Evolutionary conservation across 2,329 filamentous ascomycete genomes (phyloP).

Genomic region (Colletotrichum scovillei): DNA sequence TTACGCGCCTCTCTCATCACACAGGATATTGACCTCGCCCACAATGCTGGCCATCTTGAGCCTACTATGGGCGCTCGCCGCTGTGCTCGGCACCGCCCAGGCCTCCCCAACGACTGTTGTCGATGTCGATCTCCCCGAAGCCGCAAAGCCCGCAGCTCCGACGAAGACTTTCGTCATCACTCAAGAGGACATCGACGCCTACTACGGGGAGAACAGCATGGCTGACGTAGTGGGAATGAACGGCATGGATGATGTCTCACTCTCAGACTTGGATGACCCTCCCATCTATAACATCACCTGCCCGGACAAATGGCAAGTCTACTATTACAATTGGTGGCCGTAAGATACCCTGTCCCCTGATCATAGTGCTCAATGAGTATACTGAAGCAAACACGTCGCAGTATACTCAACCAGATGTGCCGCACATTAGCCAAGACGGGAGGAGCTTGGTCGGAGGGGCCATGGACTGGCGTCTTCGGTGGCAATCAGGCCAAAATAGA

Average conservation of each 20-base stretch:
- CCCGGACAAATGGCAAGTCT: constrained; percentile 5
- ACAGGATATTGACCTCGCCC: neutral
- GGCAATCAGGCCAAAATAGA: neutral
- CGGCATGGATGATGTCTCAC: neutral
- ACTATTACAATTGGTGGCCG: constrained; percentile 23
- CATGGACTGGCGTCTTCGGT: neutral
- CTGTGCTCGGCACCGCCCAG: neutral
- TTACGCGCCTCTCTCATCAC: neutral
- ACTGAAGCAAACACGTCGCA: neutral
- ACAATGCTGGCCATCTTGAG: neutral
- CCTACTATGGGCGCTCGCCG: neutral
- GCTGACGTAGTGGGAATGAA: too few species aligned
- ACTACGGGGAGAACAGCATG: neutral
- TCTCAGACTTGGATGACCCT: neutral
- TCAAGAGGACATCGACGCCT: neutral
- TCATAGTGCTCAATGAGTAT: neutral
- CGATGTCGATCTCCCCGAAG: neutral
- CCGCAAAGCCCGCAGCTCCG: neutral
- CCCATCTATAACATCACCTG: neutral
- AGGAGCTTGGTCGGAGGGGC: too few species aligned
- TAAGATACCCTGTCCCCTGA: neutral
- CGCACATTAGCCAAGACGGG: too few species aligned
- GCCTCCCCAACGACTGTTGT: neutral
- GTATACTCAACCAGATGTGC: constrained; percentile 2
- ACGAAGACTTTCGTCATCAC: neutral